Evolutionary conservation across 73 alveolate species (phyloP), one percentile per base, ranked within the genome.

Genomic region (Paramecium pentaurelia): DNA sequence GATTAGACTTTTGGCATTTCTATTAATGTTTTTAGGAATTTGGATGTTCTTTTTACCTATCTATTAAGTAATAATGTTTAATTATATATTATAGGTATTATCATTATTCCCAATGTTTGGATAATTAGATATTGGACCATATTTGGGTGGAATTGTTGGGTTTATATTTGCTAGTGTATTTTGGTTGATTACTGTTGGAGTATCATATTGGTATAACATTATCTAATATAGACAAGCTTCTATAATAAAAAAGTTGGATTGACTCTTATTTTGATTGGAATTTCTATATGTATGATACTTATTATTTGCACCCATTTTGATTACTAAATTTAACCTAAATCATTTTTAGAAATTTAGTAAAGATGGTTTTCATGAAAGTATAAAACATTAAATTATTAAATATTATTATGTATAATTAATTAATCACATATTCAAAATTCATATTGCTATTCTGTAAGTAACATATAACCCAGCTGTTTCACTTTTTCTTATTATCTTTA

Each of bases 381-480:
- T 18, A 54, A 22, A n/a, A 54, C 28, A 54, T 54, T 16, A 54
- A 54, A 40, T 40, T 40, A 40, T 22, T 22, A 22, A 22, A 22
- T 22, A 22, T 22, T 22, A 22, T 22, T 22, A 22, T 22, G 25
- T 22, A 22, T 22, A 22, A 22, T 22, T 47, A 47, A 3, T 14
- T 47, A 47, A 47, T 47, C 9, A 14, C 3, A 12, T 12, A 12
- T 47, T 47, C 27, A 47, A 22, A 42, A 22, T 22, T 92, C 95
- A 93, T n/a, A 95, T 83, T n/a, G 98, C 98, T 40, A 97, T 94
- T 94, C 99, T 97, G 93, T 98, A 98, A 16, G 99, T 98, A 77
- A 98, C 97, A 96, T 98, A 98, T 59, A 96, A 96, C 18, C 99
- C 99, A 3, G 99, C 99, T 6, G 99, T 98, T 89, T 98, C 99